Base-by-base conservation (phyloP, 305 asterid species). In the Solanum chacoense region DNA sequence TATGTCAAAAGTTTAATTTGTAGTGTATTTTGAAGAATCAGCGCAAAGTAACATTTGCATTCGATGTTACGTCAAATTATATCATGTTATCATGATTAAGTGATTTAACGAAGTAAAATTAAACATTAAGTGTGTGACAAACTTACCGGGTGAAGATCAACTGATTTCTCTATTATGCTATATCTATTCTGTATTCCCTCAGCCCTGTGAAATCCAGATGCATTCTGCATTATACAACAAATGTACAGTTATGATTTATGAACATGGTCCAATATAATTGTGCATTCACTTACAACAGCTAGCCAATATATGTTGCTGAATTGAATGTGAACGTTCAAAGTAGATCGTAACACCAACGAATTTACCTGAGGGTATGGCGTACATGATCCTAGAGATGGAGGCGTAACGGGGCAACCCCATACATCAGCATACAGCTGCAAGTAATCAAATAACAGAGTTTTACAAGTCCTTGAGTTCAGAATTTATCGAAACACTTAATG, bases 391-490 rank as follows among this genome's bases (percentile, higher is more conserved):
- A 78, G 45, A 28, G 90, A 76, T 20, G 88, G 92, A 89, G 95
- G 93, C 89, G 88, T 85, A 75, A 92, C 92, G 14, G 95, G 94
- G 89, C 94, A 93, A 55, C 95, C 94, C 94, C 95, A 93, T 84
- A 93, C 93, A 88, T 93, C 92, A 4, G 93, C 95, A 1, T 91
- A 91, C 90, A 88, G 38, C 95, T 93, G 90, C 89, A 90, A 79
- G 75, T 18, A 35, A 75, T 45, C 50, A 31, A 26, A 40, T 29
- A 55, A 75, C n/a, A 50, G 36, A n/a, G 63, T n/a, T 50, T 75
- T 8, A 2, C 50, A 50, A 9, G 65, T 40, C 32, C 4, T 7
- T 16, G 18, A 84, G 13, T 38, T 84, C 74, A 3, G 72, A 81
- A 45, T 83, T 18, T 69, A 10, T 36, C 2, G 16, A 16, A 6